Conservation (phyloP, 2,329 filamentous ascomycete species). For the Cladophialophora exuberans region DNA sequence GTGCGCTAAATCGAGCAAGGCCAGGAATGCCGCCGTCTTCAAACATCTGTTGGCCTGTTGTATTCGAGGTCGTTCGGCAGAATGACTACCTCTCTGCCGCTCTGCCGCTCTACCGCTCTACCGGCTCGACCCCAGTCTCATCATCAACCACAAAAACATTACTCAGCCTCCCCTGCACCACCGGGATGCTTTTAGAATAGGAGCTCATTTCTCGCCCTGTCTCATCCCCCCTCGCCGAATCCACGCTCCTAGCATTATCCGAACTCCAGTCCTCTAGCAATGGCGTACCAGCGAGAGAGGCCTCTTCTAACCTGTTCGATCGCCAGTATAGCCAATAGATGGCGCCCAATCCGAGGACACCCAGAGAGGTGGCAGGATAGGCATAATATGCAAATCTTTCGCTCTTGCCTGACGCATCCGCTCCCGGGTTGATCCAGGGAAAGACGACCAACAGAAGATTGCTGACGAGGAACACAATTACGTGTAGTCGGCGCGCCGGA, state of each 20-base stretch:
- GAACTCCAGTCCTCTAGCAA: slow-evolving; percentile 1
- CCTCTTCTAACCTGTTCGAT: slow-evolving; percentile 33
- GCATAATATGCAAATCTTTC: slow-evolving; percentile 61
- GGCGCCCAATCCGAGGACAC: slow-evolving; percentile 54
- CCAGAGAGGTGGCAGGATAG: slow-evolving; percentile 59
- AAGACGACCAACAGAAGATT: slow-evolving; percentile 65
- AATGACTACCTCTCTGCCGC: neutral
- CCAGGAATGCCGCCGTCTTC: neutral
- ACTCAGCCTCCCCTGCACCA: neutral
- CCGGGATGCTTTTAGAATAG: neutral
- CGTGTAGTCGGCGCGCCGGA: slow-evolving; percentile 58
- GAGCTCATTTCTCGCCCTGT: neutral
- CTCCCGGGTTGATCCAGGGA: slow-evolving; percentile 61
- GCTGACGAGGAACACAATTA: slow-evolving; percentile 62
- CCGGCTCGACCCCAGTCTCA: too few relatives aligned
- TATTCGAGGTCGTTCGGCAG: neutral
- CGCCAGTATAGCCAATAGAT: slow-evolving; percentile 60
- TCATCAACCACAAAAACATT: neutral
- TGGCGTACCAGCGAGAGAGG: neutral
- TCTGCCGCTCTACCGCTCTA: too few relatives aligned
- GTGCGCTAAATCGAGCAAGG: too few relatives aligned
- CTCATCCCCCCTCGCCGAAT: neutral
- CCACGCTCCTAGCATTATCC: neutral
- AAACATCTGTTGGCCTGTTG: too few relatives aligned
- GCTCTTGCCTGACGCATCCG: slow-evolving; percentile 45